Conservation (phyloP, 306 rosid species). For the Rosa lucieae region DNA sequence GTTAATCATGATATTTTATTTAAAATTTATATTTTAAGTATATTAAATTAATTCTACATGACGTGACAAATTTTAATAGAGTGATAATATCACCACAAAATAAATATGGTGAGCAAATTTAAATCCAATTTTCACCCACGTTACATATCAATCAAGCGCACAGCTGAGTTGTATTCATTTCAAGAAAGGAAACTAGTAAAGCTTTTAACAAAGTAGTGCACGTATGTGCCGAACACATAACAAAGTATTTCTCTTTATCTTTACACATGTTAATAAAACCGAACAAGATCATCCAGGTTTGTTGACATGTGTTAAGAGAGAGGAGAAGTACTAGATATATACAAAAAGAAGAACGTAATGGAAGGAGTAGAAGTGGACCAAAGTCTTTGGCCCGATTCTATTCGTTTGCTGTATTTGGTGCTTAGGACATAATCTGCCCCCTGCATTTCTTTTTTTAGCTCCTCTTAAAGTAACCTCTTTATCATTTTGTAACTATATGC, state of each 20-base stretch:
- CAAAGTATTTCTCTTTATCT: neutral
- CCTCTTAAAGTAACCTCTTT: neutral
- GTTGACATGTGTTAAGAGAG: neutral
- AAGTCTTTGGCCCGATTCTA: neutral
- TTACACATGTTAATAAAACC: neutral
- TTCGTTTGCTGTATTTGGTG: constrained; percentile 3
- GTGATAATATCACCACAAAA: too few relatives aligned
- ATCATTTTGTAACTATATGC: neutral
- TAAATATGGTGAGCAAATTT: too few relatives aligned
- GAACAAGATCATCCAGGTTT: neutral
- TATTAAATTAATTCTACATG: too few relatives aligned
- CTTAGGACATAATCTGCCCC: neutral
- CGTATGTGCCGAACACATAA: neutral
- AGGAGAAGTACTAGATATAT: neutral
- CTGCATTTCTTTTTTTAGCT: neutral
- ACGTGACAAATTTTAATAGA: too few relatives aligned
- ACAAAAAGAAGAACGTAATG: neutral
- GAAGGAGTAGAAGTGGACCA: neutral
- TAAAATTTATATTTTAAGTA: too few relatives aligned
- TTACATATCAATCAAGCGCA: too few relatives aligned
- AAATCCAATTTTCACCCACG: too few relatives aligned
- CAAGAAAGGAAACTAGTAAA: neutral
- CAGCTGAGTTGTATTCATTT: neutral
- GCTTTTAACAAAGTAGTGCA: neutral
- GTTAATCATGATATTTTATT: too few relatives aligned